These are phyloP conservation scores for Ophiocordyceps camponoti-leonardi DNA, from an alignment of 2,329 filamentous ascomycete genomes.

Conservation along the genomic window DNA sequence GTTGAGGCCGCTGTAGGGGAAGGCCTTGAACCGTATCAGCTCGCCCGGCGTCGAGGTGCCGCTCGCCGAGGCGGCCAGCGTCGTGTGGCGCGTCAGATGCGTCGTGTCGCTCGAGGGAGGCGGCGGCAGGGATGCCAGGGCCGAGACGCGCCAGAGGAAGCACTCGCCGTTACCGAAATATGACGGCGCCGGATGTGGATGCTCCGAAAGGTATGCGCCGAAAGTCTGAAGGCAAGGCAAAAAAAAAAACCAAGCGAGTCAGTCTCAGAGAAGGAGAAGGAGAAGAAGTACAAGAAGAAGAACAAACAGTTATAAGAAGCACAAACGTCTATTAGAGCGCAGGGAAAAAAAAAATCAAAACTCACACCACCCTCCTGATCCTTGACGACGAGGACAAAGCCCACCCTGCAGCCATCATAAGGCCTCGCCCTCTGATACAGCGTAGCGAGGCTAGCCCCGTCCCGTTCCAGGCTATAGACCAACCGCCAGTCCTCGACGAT, in stretches of 20 bases:
- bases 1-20: slow-evolving; percentile 88
- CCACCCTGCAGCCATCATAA: slow-evolving; percentile 53
- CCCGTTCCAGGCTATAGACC: slow-evolving; percentile 77
- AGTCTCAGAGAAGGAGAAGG: background rate
- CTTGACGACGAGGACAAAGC: slow-evolving; percentile 76
- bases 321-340: too few species aligned
- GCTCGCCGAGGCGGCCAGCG: slow-evolving; percentile 10
- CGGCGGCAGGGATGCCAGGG: slow-evolving; percentile 33
- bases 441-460: slow-evolving; percentile 75
- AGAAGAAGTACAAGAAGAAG: too few species aligned
- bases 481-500: slow-evolving; percentile 76
- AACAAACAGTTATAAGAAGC: background rate
- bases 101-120: slow-evolving; percentile 35
- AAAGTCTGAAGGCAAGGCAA: slow-evolving; percentile 46
- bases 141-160: slow-evolving; percentile 50
- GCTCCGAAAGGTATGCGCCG: slow-evolving; percentile 84
- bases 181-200: slow-evolving; percentile 61
- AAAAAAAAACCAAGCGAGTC: slow-evolving; percentile 1
- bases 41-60: slow-evolving; percentile 30
- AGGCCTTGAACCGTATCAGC: slow-evolving; percentile 85
- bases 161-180: slow-evolving; percentile 97
- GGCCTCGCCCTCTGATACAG: slow-evolving; percentile 65
- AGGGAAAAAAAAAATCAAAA: too few species aligned
- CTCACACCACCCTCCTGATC: slow-evolving; percentile 60
- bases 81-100: slow-evolving; percentile 24